Percentiles rank a stretch among this genome's conserved stretches.
Evolutionary conservation across 1,284 basidiomycete species (phyloP).

Genomic region (Ceratorhiza oryzae-sativae): DNA sequence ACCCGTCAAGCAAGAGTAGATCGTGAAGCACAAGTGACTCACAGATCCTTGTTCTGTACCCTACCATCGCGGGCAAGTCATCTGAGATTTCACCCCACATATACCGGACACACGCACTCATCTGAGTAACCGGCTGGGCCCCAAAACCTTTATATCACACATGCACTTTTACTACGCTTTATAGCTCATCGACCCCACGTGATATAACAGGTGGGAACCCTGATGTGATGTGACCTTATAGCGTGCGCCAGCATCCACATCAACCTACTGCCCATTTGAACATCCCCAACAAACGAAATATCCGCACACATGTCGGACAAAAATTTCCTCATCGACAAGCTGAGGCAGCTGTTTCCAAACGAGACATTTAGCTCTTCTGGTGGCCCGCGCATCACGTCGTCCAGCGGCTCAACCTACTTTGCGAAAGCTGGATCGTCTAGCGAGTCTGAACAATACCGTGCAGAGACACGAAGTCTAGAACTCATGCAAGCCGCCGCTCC

Average conservation of each 20-base stretch:
- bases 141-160: no score
- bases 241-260: not conserved
- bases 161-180: no score
- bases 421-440: constrained; percentile 62
- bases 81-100: no score
- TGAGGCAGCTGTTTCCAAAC: not conserved
- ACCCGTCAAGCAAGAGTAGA: no score
- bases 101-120: no score
- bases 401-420: constrained; percentile 65
- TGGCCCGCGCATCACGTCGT: constrained; percentile 61
- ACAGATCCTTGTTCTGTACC: no score
- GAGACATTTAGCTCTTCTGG: constrained; percentile 26
- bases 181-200: no score
- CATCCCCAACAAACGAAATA: no score
- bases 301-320: not conserved
- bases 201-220: not conserved
- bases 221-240: not conserved
- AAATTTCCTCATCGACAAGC: constrained; percentile 16
- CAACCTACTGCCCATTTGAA: not conserved
- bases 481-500: constrained; percentile 70
- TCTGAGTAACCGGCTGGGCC: no score
- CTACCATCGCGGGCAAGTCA: no score
- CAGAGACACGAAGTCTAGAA: constrained; percentile 75
- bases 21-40: no score
- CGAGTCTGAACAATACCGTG: constrained; percentile 70